These are phyloP conservation scores for Daldinia eschscholtzii DNA, from an alignment of 2,329 filamentous ascomycete species.

Conservation along the genomic window DNA sequence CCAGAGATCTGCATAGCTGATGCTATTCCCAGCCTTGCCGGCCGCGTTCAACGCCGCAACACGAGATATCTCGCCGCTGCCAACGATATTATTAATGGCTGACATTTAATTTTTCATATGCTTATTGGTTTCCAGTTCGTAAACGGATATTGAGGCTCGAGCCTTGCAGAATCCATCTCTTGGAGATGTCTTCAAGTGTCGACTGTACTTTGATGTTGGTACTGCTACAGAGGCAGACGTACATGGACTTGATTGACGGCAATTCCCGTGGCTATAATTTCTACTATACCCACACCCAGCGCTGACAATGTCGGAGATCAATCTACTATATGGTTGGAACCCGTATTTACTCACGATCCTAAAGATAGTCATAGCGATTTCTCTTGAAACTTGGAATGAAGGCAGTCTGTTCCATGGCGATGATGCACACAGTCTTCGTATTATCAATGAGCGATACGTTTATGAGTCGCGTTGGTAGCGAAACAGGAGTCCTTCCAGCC, in stretches of 20 bases:
- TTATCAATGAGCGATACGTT: conserved; percentile 9
- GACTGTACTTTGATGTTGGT: conserved; percentile 28
- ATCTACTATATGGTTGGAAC: conserved; percentile 5
- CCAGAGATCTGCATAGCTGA: conserved; percentile 34
- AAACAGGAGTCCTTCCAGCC: conserved; percentile 8
- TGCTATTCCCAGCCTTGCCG: conserved; percentile 41
- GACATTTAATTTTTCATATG: conserved; percentile 20
- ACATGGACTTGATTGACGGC: conserved; percentile 10
- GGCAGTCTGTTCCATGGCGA: conserved; percentile 3
- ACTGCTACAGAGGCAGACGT: conserved; percentile 26
- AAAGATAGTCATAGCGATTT: neutral
- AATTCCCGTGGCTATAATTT: conserved; percentile 10
- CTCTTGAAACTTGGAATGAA: conserved; percentile 15
- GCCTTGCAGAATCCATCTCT: conserved; percentile 21
- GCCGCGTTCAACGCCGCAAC: conserved; percentile 31
- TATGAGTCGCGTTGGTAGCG: conserved; percentile 4
- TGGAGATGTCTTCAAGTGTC: conserved; percentile 7
- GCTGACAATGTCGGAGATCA: conserved; percentile 12
- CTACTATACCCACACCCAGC: conserved; percentile 17
- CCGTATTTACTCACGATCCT: neutral
- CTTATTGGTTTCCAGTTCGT: conserved; percentile 23
- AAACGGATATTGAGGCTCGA: conserved; percentile 24
- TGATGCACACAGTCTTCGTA: conserved; percentile 13
- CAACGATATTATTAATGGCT: conserved; percentile 14
- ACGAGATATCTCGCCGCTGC: conserved; percentile 33